These are phyloP conservation scores for Nissolia schottii DNA, from an alignment of 306 rosid species.

Conservation along the genomic window DNA sequence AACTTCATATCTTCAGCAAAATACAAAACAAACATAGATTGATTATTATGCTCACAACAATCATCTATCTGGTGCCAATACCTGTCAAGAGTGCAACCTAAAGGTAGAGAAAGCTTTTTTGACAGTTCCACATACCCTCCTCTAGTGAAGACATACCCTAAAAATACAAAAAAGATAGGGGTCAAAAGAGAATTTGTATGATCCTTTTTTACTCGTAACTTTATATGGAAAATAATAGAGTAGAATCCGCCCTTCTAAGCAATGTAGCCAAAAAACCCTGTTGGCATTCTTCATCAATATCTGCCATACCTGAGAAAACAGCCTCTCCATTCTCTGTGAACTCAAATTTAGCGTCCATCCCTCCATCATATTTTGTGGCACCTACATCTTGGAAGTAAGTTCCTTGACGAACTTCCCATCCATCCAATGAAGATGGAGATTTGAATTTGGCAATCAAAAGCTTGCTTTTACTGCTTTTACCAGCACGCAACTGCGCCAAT, in stretches of 20 bases:
- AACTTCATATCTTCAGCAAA: constrained; percentile 17
- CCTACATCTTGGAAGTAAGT: constrained; percentile 87
- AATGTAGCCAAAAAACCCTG: not conserved
- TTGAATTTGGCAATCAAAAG: constrained; percentile 75
- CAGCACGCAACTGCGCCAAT: constrained; percentile 89
- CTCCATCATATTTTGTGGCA: constrained; percentile 89
- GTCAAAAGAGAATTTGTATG: not conserved
- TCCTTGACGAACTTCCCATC: constrained; percentile 87
- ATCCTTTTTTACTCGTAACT: not conserved
- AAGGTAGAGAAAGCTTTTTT: constrained; percentile 74
- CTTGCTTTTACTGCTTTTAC: constrained; percentile 95
- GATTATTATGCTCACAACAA: not conserved
- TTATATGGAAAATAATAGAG: not conserved
- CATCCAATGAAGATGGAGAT: constrained; percentile 56
- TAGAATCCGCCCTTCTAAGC: not conserved
- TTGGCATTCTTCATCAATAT: constrained; percentile 19
- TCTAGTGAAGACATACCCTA: constrained; percentile 89
- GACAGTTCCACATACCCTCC: constrained; percentile 95
- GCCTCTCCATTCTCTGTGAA: constrained; percentile 71
- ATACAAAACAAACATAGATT: not conserved
- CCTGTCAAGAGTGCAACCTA: constrained; percentile 95
- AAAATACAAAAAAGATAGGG: constrained; percentile 9
- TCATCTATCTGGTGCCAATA: constrained; percentile 18
- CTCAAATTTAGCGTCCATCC: constrained; percentile 94
- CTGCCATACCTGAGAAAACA: constrained; percentile 67